Evolutionary conservation across 73 alveolate genomes (phyloP).

Genomic region (Durusdinium trenchii): DNA sequence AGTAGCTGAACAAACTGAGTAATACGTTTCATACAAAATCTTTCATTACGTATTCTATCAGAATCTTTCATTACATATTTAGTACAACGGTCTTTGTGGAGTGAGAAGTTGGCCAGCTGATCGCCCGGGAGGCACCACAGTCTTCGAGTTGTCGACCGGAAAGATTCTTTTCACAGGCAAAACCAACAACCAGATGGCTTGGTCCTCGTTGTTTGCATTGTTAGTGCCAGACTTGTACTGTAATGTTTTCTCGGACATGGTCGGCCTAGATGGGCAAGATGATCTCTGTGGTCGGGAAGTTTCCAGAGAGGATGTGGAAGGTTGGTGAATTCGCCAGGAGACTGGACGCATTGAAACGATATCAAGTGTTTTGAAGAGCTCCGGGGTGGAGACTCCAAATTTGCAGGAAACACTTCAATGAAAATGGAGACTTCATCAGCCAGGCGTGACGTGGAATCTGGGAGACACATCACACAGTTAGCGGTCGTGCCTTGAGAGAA

Average conservation of each 20-base stretch:
- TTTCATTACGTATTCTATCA: neutral
- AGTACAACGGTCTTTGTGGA: neutral
- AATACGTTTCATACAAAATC: neutral
- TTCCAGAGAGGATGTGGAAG: slow-evolving; percentile 71
- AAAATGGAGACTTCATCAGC: slow-evolving; percentile 92
- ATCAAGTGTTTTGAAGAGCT: neutral
- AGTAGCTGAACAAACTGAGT: neutral
- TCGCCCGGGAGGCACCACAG: slow-evolving; percentile 70
- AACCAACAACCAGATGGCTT: slow-evolving; percentile 95
- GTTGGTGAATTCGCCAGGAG: slow-evolving; percentile 90
- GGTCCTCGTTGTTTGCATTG: neutral
- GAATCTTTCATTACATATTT: neutral
- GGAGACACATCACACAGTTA: neutral
- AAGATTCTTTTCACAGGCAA: slow-evolving; percentile 91
- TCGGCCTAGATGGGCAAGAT: slow-evolving; percentile 61
- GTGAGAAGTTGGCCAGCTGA: neutral
- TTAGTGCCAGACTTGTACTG: neutral
- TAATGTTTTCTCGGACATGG: neutral
- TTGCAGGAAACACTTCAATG: slow-evolving; percentile 92
- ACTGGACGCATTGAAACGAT: neutral
- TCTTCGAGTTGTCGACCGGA: slow-evolving; percentile 85
- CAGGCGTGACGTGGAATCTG: slow-evolving; percentile 60
- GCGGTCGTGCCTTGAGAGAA: neutral
- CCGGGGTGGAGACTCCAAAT: neutral
- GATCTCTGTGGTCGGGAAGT: slow-evolving; percentile 86